Evolutionary conservation across 2,329 filamentous ascomycete genomes (phyloP).

Genomic region (Coleophoma eucalyptorum): DNA sequence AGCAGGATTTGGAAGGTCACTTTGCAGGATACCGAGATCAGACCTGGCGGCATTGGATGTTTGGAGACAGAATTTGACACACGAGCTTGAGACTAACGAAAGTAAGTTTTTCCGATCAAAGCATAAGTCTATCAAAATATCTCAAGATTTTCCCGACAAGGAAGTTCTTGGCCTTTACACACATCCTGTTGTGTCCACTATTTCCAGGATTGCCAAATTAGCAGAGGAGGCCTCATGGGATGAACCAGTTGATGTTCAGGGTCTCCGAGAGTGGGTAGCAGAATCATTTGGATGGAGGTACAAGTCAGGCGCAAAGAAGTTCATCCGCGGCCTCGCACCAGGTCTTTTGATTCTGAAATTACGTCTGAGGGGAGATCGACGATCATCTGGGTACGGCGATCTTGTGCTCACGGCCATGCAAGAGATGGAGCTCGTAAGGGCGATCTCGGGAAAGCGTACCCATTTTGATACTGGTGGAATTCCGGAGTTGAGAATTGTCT

Average conservation of each 20-base stretch:
- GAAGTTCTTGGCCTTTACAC: slow-evolving; percentile 85
- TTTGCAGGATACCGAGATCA: slow-evolving; percentile 62
- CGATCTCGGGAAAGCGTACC: slow-evolving; percentile 62
- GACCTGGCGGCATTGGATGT: slow-evolving; percentile 55
- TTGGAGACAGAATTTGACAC: slow-evolving; percentile 70
- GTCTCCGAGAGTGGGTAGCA: slow-evolving; percentile 68
- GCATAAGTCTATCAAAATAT: slow-evolving; percentile 71
- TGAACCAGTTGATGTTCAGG: slow-evolving; percentile 57
- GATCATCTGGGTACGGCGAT: slow-evolving; percentile 29
- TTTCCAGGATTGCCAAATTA: slow-evolving; percentile 51
- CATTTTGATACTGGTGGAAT: slow-evolving; percentile 74
- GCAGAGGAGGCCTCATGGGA: slow-evolving; percentile 55
- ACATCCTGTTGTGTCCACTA: slow-evolving; percentile 73
- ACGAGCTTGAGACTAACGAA: slow-evolving; percentile 81
- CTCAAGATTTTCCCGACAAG: slow-evolving; percentile 74
- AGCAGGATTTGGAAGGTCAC: slow-evolving; percentile 76
- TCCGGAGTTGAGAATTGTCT: slow-evolving; percentile 75
- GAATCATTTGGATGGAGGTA: slow-evolving; percentile 87
- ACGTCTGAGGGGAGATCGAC: slow-evolving; percentile 34
- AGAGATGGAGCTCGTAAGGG: slow-evolving; percentile 54
- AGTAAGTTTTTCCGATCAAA: slow-evolving; percentile 74
- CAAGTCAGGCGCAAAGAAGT: slow-evolving; percentile 75
- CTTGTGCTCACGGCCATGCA: slow-evolving; percentile 34
- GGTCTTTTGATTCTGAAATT: slow-evolving; percentile 65
- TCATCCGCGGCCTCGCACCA: slow-evolving; percentile 76